These are phyloP conservation scores for Euphorbia lathyris DNA, from an alignment of 345 rosid species.

Conservation along the genomic window DNA sequence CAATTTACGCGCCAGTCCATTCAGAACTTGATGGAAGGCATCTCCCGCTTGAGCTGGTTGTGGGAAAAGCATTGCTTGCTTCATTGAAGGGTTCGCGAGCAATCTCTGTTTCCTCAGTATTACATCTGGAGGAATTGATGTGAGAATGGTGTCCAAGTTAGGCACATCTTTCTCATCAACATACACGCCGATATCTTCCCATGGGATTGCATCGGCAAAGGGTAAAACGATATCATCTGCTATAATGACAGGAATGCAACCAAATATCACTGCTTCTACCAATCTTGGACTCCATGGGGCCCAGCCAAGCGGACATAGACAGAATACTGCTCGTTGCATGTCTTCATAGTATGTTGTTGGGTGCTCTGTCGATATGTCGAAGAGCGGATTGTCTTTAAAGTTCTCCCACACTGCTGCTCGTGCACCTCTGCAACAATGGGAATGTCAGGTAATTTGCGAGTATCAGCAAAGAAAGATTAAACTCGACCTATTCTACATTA, in stretches of 20 bases:
- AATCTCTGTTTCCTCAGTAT: conserved; percentile 86
- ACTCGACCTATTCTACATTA: neutral
- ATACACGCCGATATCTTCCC: conserved; percentile 92
- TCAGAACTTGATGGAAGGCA: conserved; percentile 25
- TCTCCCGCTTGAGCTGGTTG: conserved; percentile 27
- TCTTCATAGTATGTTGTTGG: conserved; percentile 94
- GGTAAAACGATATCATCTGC: conserved; percentile 93
- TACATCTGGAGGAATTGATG: conserved; percentile 75
- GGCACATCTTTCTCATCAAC: conserved; percentile 88
- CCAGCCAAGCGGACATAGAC: conserved; percentile 94
- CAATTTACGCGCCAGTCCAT: conserved; percentile 46
- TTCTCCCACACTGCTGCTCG: conserved; percentile 98
- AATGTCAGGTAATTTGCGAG: neutral
- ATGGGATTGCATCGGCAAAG: conserved; percentile 94
- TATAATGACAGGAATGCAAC: conserved; percentile 94
- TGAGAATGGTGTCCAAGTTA: conserved; percentile 67
- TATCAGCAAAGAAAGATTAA: neutral
- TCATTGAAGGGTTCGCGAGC: conserved; percentile 92
- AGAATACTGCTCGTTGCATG: conserved; percentile 90
- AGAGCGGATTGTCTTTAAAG: conserved; percentile 85
- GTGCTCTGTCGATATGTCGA: conserved; percentile 92
- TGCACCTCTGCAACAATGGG: conserved; percentile 62
- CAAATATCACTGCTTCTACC: conserved; percentile 96
- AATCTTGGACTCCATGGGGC: conserved; percentile 99
- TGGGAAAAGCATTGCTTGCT: conserved; percentile 45